Conservation (phyloP, 768 basidiomycete genomes). For the Tricholoma hemisulphureum region DNA sequence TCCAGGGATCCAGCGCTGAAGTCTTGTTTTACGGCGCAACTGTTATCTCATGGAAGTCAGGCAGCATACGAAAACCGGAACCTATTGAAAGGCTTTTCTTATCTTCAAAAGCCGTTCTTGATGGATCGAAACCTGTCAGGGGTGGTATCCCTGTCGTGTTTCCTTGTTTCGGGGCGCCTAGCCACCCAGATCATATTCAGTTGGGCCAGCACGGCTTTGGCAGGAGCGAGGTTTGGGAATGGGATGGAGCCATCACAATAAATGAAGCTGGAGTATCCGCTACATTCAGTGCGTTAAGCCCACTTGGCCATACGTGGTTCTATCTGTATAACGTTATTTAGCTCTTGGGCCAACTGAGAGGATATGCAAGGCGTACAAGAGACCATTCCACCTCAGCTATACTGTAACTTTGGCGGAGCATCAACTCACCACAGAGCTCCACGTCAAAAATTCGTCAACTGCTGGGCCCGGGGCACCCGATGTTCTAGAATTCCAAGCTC, state of each 20-base stretch:
- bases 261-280: conserved; percentile 72
- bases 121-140: conserved; percentile 73
- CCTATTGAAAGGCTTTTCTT: conserved; percentile 76
- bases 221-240: conserved; percentile 71
- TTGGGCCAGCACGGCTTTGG: conserved; percentile 92
- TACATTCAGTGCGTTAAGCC: conserved; percentile 59
- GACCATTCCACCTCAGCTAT: conserved; percentile 71
- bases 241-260: conserved; percentile 62
- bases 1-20: conserved; percentile 63
- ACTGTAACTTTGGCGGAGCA: conserved; percentile 76
- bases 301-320: not conserved
- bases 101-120: conserved; percentile 73
- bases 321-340: conserved; percentile 24
- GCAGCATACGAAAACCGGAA: conserved; percentile 31
- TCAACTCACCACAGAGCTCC: conserved; percentile 74
- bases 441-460: conserved; percentile 70
- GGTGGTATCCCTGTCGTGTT: conserved; percentile 68
- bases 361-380: conserved; percentile 59
- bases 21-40: conserved; percentile 83
- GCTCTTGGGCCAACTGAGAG: conserved; percentile 62
- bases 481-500: conserved; percentile 81
- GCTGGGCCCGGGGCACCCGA: conserved; percentile 35
- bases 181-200: conserved; percentile 64
- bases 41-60: conserved; percentile 80
- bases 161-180: conserved; percentile 86